A percentile compares a stretch with the other conserved stretches of the same genome.
phyloP scores from a whole-genome alignment of 2,329 filamentous ascomycete genomes.

The Emergomyces orientalis region DNA sequence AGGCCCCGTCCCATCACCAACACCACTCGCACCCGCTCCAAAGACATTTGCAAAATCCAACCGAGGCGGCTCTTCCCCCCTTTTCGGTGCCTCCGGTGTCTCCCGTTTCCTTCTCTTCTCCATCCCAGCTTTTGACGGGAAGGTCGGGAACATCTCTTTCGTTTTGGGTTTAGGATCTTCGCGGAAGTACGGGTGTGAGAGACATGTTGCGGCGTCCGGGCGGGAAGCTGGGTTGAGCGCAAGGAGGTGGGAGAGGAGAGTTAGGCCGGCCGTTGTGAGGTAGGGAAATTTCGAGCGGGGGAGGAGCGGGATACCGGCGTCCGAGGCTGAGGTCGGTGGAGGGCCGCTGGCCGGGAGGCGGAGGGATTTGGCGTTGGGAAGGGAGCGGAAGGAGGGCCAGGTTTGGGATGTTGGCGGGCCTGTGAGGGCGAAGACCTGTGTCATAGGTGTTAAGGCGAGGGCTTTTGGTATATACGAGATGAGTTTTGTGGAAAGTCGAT shows the following conservation, averaged over 20 bases:
- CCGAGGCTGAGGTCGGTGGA: slow-evolving; percentile 29
- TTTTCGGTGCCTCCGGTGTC: slow-evolving; percentile 72
- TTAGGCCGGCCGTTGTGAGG: slow-evolving; percentile 64
- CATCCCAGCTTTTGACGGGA: slow-evolving; percentile 88
- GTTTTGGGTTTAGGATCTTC: slow-evolving; percentile 87
- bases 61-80: slow-evolving; percentile 59
- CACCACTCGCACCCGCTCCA: slow-evolving; percentile 42
- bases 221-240: slow-evolving; percentile 63
- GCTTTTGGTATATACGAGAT: slow-evolving; percentile 9
- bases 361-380: slow-evolving; percentile 77
- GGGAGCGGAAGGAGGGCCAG: slow-evolving; percentile 78
- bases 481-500: slow-evolving; percentile 5
- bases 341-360: slow-evolving; percentile 48
- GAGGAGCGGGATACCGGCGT: slow-evolving; percentile 39
- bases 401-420: slow-evolving; percentile 71
- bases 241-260: slow-evolving; percentile 60
- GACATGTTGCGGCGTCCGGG: slow-evolving; percentile 62
- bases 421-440: slow-evolving; percentile 72
- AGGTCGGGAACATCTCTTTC: slow-evolving; percentile 90
- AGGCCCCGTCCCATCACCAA: slow-evolving; percentile 53
- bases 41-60: slow-evolving; percentile 65
- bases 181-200: slow-evolving; percentile 73
- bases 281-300: slow-evolving; percentile 72
- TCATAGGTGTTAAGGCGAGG: slow-evolving; percentile 8
- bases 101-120: slow-evolving; percentile 65